Percentiles rank a stretch among this genome's conserved stretches.
Evolutionary conservation across 139 green algal species (phyloP).

Genomic region (Bryopsis sp.): DNA sequence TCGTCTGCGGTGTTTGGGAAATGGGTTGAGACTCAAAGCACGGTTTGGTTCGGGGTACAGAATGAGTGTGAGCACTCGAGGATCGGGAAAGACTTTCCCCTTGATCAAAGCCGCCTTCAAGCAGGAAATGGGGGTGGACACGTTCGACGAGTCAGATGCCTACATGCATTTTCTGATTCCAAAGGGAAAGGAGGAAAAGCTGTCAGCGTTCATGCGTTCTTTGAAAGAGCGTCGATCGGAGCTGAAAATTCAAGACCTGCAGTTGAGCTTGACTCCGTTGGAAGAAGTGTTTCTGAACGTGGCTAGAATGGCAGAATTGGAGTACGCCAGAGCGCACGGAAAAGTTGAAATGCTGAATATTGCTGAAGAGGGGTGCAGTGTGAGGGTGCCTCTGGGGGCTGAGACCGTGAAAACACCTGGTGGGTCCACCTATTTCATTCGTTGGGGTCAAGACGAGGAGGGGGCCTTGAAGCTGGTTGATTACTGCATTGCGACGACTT

Average conservation of each 20-base stretch:
- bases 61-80: constrained; percentile 26
- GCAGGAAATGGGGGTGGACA: background rate
- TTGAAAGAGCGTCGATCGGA: constrained; percentile 27
- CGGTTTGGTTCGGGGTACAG: constrained; percentile 63
- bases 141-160: background rate
- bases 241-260: constrained; percentile 55
- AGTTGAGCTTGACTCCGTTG: constrained; percentile 28
- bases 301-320: constrained; percentile 13
- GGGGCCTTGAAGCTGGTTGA: constrained; percentile 17
- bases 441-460: constrained; percentile 14
- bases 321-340: constrained; percentile 14
- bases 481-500: background rate
- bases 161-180: background rate
- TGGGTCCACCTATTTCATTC: background rate
- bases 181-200: background rate
- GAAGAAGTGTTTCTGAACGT: constrained; percentile 33
- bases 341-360: constrained; percentile 16
- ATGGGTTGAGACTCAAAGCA: constrained; percentile 72
- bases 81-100: background rate
- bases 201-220: constrained; percentile 22
- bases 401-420: constrained; percentile 2
- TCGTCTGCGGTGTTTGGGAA: constrained; percentile 67
- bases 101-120: constrained; percentile 8
- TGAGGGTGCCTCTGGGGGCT: constrained; percentile 13
- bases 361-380: constrained; percentile 7